Percentiles rank a stretch among this genome's conserved stretches.
Evolutionary conservation across 768 basidiomycete genomes (phyloP).

Genomic region (Hysterangium stoloniferum): DNA sequence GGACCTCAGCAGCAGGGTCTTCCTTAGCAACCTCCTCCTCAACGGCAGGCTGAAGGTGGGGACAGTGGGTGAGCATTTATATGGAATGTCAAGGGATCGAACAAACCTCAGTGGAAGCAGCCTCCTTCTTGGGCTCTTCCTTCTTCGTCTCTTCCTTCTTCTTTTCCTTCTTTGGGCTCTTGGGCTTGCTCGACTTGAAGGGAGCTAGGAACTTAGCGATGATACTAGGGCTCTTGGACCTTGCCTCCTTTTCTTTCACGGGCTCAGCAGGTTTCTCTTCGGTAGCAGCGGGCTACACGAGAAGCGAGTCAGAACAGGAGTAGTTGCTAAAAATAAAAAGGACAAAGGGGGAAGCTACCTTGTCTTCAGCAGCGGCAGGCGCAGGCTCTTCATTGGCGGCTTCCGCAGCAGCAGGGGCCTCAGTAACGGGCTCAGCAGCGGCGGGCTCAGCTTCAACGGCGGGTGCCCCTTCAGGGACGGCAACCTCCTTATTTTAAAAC

Average conservation of each 20-base stretch:
- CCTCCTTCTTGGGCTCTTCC: constrained; percentile 66
- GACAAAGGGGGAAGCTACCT: constrained; percentile 17
- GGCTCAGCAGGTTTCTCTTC: constrained; percentile 33
- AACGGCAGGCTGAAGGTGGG: background rate
- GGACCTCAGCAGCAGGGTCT: constrained; percentile 29
- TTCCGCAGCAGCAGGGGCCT: constrained; percentile 25
- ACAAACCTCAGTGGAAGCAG: constrained; percentile 14
- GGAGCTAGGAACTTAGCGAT: constrained; percentile 73
- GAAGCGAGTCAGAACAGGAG: background rate
- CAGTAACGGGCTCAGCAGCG: constrained; percentile 30
- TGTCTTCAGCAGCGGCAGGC: constrained; percentile 10
- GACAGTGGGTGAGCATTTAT: background rate
- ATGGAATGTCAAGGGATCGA: background rate
- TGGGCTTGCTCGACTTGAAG: constrained; percentile 49
- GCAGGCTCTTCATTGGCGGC: constrained; percentile 31
- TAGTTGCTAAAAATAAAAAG: background rate
- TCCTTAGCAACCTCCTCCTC: constrained; percentile 22
- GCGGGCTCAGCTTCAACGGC: constrained; percentile 26
- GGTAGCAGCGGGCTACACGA: constrained; percentile 32
- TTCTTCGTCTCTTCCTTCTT: constrained; percentile 58
- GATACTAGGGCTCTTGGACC: constrained; percentile 72
- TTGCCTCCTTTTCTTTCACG: constrained; percentile 57
- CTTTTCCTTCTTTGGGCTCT: constrained; percentile 43
- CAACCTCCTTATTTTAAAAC: constrained; percentile 17
- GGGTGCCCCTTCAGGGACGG: constrained; percentile 19